A percentile compares a stretch with the other conserved stretches of the same genome.
phyloP scores from a whole-genome alignment of 148 eudicot species.

The Fagopyrum esculentum region DNA sequence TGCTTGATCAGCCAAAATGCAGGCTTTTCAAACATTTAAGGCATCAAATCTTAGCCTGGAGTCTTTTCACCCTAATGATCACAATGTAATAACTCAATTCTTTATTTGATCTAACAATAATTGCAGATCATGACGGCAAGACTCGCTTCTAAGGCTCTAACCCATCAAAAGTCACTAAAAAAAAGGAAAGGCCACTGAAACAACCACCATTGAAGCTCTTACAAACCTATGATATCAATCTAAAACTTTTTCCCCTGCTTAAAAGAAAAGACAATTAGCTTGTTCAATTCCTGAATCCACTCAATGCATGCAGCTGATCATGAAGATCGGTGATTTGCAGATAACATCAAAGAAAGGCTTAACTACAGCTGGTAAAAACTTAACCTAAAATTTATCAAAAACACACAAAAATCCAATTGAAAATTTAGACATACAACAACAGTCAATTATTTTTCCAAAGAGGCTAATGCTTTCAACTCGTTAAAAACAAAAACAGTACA shows the following conservation, averaged over 20 bases:
- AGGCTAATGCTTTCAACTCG: neutral
- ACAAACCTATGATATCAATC: neutral
- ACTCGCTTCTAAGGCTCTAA: neutral
- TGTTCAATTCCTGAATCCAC: neutral
- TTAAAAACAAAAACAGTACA: neutral
- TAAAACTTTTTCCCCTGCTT: neutral
- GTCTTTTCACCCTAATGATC: neutral
- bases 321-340: neutral
- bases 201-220: neutral
- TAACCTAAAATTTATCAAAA: neutral
- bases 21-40: neutral
- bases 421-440: neutral
- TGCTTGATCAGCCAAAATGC: neutral
- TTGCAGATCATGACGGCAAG: neutral
- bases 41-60: neutral
- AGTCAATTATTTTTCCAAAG: neutral
- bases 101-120: neutral
- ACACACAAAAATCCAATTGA: neutral
- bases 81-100: neutral
- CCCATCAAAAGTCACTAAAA: neutral
- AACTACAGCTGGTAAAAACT: neutral
- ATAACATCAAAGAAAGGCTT: neutral
- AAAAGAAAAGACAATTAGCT: neutral
- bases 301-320: neutral
- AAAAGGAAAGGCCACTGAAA: neutral